Evolutionary conservation across 1,284 basidiomycete species (phyloP), one percentile per base, ranked within the genome.

Genomic region (Tilletia horrida): DNA sequence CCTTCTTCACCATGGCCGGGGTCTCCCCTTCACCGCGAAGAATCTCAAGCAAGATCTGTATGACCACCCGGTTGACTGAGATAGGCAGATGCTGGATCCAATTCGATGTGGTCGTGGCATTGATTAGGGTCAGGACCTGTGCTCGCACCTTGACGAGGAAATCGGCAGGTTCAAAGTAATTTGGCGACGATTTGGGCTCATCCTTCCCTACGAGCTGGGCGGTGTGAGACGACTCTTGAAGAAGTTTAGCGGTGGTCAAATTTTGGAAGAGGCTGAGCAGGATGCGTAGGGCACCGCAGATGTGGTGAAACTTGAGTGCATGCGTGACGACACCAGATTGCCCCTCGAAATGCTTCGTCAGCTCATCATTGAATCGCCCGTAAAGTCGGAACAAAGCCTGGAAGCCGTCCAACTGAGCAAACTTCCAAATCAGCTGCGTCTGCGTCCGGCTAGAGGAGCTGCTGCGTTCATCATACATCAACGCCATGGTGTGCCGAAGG

Each of bases 151-250:
- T 87, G 69, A 97, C 88, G 63, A 98, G 85, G 82, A 96, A 90
- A 76, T 90, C 89, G 79, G 90, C 88, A 0, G 92, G 87, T 76
- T 93, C 89, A 73, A 95, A 96, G 80, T 68, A 66, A n/a, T 66
- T 74, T 68, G 70, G 61, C 72, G 72, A 88, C 3, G 85, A 82
- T 71, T 91, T 89, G 0, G 87, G 88, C 40, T 90, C 88, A 76
- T 88, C 87, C 23, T 71, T 67, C 45, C 16, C 21, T 14, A 64
- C 25, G 18, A 67, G 64, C 23, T 92, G 85, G 23, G 85, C 81
- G 0, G 93, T 95, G 81, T 97, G 93, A 1, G 88, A 85, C 13
- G 91, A 91, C 69, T 97, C 93, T 67, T 93, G 86, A 27, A 96
- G 84, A 14, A 90, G 87, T 74, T 90, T 90, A 40, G 90, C 87